Evolutionary conservation across 352 stramenopile species (phyloP), one percentile per base, ranked within the genome.

Genomic region (Phytophthora ohioensis): DNA sequence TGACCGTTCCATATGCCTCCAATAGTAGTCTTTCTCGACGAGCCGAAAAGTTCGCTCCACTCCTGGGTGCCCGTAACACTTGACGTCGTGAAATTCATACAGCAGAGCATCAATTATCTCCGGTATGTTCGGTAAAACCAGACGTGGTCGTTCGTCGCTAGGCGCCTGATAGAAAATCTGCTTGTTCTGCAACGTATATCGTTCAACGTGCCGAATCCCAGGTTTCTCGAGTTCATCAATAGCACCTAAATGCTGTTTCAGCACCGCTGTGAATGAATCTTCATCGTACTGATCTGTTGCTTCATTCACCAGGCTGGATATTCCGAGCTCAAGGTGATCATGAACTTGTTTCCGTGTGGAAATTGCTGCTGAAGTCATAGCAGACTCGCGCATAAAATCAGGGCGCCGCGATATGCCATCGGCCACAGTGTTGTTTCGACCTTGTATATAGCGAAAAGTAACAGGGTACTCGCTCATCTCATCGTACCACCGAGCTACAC

Each of bases 51-150:
- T 21, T 21, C 3, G 2, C 35, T 67, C 65, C 2, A 67, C 57
- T 67, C 11, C 57, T 39, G 12, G 67, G 27, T 69, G 58, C 2
- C 46, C 59, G 12, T 55, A 59, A 17, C 35, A 57, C 39, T 65
- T 45, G 32, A n/a, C 58, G 15, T 69, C 51, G 30, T 74, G 67
- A 36, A 57, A 64, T 43, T 74, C 59, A 11, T 47, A 65, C 8
- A 74, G 7, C 7, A 69, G 15, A 1, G n/a, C 45, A 36, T 69
- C 53, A 7, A 52, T 32, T 10, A 69, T 47, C 27, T 69, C 67
- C 0, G 12, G 3, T 42, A 74, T 61, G 8, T 48, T 41, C 15
- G 67, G 67, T 5, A 73, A 3, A 10, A 73, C 57, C 5, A 73
- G 11, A 9, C 65, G 63, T 1, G 10, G 2, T 21, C 7, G 17